These are phyloP conservation scores for Solanum phureja DNA, from an alignment of 257 asterid genomes.

Conservation along the genomic window DNA sequence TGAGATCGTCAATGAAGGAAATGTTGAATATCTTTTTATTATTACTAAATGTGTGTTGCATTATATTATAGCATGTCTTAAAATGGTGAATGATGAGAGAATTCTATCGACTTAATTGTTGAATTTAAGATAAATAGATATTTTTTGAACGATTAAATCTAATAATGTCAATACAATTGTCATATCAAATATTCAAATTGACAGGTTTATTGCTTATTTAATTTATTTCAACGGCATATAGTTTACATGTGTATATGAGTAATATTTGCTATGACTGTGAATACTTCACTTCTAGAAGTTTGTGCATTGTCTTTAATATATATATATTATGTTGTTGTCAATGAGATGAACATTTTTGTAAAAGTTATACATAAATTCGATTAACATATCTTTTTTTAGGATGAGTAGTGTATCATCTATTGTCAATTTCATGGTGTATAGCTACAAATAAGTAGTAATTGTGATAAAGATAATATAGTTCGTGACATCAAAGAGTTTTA, in stretches of 20 bases:
- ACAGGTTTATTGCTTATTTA: no score
- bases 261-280: neutral
- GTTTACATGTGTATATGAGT: neutral
- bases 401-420: neutral
- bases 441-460: neutral
- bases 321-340: neutral
- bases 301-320: neutral
- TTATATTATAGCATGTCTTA: no score
- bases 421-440: neutral
- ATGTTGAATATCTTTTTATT: neutral
- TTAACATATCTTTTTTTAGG: neutral
- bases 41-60: no score
- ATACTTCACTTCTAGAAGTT: neutral
- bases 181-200: neutral
- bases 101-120: neutral
- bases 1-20: neutral
- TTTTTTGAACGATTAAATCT: neutral
- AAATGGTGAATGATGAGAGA: neutral
- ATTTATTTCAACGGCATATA: neutral
- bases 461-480: neutral
- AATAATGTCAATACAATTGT: neutral
- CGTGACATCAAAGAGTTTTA: neutral
- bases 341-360: neutral
- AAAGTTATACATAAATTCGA: neutral
- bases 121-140: neutral